Evolutionary conservation across 495 filamentous ascomycete genomes (phyloP).

Genomic region (Stereocaulon alpinum): DNA sequence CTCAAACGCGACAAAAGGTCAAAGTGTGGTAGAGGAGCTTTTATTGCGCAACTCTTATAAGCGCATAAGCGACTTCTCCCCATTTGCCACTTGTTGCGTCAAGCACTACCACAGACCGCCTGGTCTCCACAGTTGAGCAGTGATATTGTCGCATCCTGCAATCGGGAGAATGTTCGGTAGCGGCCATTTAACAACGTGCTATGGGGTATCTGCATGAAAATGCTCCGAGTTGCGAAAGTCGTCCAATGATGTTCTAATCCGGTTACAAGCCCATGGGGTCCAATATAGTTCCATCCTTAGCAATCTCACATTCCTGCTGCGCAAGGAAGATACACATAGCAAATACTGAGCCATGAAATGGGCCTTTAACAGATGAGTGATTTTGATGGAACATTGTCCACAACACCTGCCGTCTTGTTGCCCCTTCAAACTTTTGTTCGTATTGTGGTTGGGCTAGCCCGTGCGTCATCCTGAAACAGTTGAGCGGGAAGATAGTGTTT

Average conservation of each 20-base stretch:
- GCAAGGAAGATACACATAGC: not conserved
- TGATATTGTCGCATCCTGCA: not conserved
- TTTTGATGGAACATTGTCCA: not conserved
- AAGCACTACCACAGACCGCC: not conserved
- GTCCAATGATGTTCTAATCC: not conserved
- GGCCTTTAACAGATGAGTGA: not conserved
- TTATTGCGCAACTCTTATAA: conserved; percentile 2
- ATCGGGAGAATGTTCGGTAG: not conserved
- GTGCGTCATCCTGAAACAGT: conserved; percentile 11
- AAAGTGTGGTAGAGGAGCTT: not conserved
- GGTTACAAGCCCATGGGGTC: not conserved
- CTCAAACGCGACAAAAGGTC: not conserved
- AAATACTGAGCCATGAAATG: not conserved
- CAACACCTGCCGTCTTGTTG: not conserved
- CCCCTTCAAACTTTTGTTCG: not conserved
- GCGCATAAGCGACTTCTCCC: conserved; percentile 1
- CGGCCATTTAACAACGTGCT: not conserved
- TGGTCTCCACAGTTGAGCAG: not conserved
- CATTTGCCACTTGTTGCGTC: not conserved
- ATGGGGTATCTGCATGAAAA: not conserved
- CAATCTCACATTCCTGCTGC: not conserved
- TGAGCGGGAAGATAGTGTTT: not conserved
- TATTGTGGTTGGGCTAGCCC: conserved; percentile 2
- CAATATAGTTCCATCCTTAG: not conserved
- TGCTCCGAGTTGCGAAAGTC: not conserved